Conservation (phyloP, 1,284 basidiomycete species). For the Tilletia walkeri region DNA sequence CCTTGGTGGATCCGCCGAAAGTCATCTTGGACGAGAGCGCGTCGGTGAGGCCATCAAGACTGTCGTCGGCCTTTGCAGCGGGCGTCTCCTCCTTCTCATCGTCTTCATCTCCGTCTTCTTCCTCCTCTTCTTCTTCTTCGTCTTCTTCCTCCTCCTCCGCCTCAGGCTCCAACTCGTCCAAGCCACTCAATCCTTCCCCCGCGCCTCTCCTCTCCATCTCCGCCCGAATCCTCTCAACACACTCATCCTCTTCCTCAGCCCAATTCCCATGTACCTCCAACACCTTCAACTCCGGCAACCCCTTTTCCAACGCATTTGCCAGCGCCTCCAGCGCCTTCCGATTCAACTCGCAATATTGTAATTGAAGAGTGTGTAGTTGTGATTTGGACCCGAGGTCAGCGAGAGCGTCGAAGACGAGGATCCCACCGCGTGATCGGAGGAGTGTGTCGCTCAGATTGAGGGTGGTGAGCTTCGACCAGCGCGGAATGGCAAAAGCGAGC, state of each 20-base stretch:
- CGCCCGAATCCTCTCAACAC: conserved; percentile 42
- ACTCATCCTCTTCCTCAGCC: conserved; percentile 53
- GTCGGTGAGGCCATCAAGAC: neutral
- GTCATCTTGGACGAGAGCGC: neutral
- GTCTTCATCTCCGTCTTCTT: neutral
- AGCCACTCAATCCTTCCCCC: conserved; percentile 45
- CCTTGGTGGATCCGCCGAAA: too few relatives aligned
- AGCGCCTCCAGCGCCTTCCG: conserved; percentile 40
- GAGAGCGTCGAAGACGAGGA: conserved; percentile 43
- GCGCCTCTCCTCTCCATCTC: conserved; percentile 45
- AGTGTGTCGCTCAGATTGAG: conserved; percentile 93
- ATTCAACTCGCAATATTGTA: conserved; percentile 52
- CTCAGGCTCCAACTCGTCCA: conserved; percentile 36
- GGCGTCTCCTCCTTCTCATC: neutral
- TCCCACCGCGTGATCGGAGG: conserved; percentile 64
- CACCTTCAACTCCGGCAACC: conserved; percentile 33
- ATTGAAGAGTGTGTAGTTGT: conserved; percentile 41
- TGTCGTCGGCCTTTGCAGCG: neutral
- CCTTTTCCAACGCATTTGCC: conserved; percentile 38
- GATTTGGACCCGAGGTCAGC: conserved; percentile 36
- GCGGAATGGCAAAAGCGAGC: conserved; percentile 69
- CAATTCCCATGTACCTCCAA: conserved; percentile 55
- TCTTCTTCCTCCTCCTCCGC: conserved; percentile 15
- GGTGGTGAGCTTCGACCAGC: conserved; percentile 70
- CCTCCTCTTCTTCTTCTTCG: neutral